These are phyloP conservation scores for Bauhinia variegata DNA, from an alignment of 306 rosid genomes.

Conservation along the genomic window DNA sequence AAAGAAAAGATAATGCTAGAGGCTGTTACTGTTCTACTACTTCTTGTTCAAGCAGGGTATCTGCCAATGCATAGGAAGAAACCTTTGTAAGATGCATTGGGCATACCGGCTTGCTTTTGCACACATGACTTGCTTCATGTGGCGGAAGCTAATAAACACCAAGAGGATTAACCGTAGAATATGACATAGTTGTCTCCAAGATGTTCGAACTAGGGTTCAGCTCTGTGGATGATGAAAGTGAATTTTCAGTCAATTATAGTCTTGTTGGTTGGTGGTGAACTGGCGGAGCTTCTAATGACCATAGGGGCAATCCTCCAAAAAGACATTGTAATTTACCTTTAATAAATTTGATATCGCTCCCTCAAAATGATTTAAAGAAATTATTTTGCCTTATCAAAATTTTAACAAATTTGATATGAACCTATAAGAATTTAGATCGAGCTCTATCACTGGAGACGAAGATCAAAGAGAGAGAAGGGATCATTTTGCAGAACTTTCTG, in stretches of 20 bases:
- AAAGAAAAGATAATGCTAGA: no score
- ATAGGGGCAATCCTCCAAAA: no score
- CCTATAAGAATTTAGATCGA: no score
- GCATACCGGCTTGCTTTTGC: slow-evolving; percentile 46
- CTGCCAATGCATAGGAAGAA: slow-evolving; percentile 57
- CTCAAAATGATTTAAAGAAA: no score
- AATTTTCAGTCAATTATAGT: slow-evolving; percentile 1
- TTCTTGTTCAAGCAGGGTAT: slow-evolving; percentile 55
- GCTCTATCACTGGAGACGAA: no score
- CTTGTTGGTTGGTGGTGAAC: slow-evolving; percentile 23
- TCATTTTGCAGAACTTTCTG: no score
- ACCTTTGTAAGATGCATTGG: slow-evolving; percentile 53
- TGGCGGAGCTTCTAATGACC: no score
- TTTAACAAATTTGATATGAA: no score
- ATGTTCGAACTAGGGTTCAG: slow-evolving; percentile 48
- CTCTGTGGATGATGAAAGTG: slow-evolving; percentile 36
- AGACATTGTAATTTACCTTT: no score
- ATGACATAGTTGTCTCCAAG: slow-evolving; percentile 24
- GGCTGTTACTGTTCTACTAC: slow-evolving; percentile 47
- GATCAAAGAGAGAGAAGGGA: no score
- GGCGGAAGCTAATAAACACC: slow-evolving; percentile 51
- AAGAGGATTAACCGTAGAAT: slow-evolving; percentile 46
- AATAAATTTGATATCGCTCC: no score
- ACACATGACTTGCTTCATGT: slow-evolving; percentile 46
- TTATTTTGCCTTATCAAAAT: no score